These are phyloP conservation scores for Hura crepitans DNA, from an alignment of 441 rosid genomes.

Conservation along the genomic window DNA sequence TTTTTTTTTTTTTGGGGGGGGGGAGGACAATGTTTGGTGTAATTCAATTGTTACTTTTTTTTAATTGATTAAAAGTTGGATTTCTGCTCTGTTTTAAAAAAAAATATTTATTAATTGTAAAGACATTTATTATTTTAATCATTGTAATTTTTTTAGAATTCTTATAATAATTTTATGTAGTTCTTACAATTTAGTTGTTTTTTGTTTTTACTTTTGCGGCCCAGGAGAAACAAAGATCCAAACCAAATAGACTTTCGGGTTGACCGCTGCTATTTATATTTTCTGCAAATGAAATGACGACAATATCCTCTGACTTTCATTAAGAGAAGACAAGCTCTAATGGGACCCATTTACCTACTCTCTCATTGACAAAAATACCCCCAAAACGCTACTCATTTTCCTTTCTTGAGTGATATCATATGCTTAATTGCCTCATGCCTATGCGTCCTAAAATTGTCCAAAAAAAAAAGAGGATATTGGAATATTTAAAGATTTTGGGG, in stretches of 20 bases:
- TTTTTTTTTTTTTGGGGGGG: no score
- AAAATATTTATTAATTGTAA: no score
- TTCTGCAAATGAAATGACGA: not conserved
- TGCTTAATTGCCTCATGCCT: not conserved
- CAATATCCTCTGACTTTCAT: conserved; percentile 30
- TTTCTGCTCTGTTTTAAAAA: no score
- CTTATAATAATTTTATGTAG: no score
- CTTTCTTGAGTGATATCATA: no score
- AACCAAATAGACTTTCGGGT: conserved; percentile 8
- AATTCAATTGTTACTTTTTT: no score
- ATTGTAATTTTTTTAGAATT: no score
- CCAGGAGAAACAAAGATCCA: not conserved
- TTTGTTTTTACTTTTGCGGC: not conserved
- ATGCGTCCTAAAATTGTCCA: not conserved
- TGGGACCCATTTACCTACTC: conserved; percentile 37
- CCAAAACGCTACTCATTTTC: no score
- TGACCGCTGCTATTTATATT: conserved; percentile 20
- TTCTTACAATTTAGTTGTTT: not conserved
- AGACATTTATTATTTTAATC: no score
- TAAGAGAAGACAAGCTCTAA: not conserved
- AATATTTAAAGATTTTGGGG: not conserved
- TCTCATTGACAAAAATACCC: conserved; percentile 27
- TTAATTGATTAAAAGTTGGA: no score
- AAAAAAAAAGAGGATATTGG: not conserved
- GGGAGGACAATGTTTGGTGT: no score